Base-by-base conservation (phyloP, 2,329 filamentous ascomycete species). In the Cercospora zeae-maydis region DNA sequence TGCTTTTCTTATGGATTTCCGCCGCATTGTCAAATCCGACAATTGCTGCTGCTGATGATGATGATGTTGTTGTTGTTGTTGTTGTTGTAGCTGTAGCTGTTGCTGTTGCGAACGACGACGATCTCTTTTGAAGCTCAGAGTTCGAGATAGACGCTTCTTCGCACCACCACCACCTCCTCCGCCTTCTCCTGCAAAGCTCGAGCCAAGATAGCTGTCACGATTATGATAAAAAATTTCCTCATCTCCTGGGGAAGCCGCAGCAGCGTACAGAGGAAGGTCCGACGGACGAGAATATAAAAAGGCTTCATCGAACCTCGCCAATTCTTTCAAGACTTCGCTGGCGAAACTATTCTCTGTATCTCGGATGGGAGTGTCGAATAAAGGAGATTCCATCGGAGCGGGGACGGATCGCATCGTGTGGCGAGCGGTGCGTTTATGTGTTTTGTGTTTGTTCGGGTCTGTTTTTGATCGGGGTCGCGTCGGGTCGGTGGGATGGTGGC, bases 291-390 rank as follows among this genome's bases (percentile, higher is more conserved):
- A 53, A 3, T 34, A 13, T 4, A 53, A 16, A 24, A 53, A 53
- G 10, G 33, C 57, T 33, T 53, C 47, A 21, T 59, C 57, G 11
- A 59, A 24, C 30, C 34, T 10, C 9, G 45, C 57, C 6, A 59
- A 14, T 37, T 59, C 42, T 36, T 27, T 36, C n/a, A 30, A 13
- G 4, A 59, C 47, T 31, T 59, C 33, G 11, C 42, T 47, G 3
- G 57, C 33, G 47, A 59, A 59, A 37, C 31, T 42, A 2, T 39
- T 34, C 0, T 27, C 27, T 27, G 37, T 36, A 24, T 59, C 57
- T 27, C 47, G 57, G 13, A 59, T 47, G 3, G 57, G 57, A 3
- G 45, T 59, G n/a, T 59, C 57, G 34, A 53, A 59, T 37, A 59
- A 34, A 19, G 57, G 57, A 11, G 27, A 52, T 34, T 59, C 42